Evolutionary conservation across 176 grass and related monocot genomes (phyloP).

Genomic region (Oryza glumipatula): DNA sequence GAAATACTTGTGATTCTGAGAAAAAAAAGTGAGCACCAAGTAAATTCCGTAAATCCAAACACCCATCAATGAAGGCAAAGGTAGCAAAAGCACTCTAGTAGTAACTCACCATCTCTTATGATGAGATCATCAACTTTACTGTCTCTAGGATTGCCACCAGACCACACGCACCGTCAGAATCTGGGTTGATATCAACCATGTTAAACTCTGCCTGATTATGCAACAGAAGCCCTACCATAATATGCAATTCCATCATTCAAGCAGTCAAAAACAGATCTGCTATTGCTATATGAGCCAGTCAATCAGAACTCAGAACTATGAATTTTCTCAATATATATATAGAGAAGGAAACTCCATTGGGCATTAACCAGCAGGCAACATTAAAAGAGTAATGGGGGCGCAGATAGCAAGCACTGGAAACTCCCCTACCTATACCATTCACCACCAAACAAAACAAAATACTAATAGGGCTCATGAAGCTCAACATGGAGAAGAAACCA

Average conservation of each 20-base stretch:
- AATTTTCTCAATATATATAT: too few relatives aligned
- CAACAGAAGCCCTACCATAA: conserved; percentile 1
- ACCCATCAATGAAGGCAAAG: not conserved
- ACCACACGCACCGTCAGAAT: conserved; percentile 4
- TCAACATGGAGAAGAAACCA: not conserved
- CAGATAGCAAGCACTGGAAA: not conserved
- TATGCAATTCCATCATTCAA: not conserved
- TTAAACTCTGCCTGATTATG: not conserved
- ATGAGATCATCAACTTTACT: not conserved
- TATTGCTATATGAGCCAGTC: not conserved
- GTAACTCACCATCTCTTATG: conserved; percentile 42
- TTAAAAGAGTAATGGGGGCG: not conserved
- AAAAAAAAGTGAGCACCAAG: not conserved
- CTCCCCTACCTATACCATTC: not conserved
- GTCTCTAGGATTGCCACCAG: not conserved
- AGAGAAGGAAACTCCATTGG: not conserved
- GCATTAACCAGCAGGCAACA: not conserved
- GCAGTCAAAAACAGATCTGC: not conserved
- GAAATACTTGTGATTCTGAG: not conserved
- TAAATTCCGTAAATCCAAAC: not conserved
- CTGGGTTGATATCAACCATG: not conserved
- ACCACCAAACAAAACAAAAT: not conserved
- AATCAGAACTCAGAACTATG: not conserved
- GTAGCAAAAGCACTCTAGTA: not conserved
- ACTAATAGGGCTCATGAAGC: not conserved